Base-by-base conservation (phyloP, 2,329 filamentous ascomycete genomes). In the Colletotrichum sp. region DNA sequence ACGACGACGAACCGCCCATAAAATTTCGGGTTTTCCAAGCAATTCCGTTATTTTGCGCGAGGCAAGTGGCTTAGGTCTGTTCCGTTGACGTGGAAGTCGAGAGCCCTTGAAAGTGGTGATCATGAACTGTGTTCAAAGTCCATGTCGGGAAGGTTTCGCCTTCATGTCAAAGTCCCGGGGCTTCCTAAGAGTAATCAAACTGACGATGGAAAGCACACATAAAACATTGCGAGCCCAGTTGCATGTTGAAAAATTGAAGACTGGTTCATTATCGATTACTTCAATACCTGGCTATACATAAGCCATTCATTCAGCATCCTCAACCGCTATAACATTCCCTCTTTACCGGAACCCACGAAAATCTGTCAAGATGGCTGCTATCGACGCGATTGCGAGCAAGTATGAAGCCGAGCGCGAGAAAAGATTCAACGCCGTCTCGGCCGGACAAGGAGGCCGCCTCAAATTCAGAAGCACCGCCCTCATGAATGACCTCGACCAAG, bases 21-120 rank as follows among this genome's bases (percentile, higher is more conserved):
- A 24, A 26, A 58, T 0, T 0, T 26, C 12, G 58, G 58, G 13
- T 0, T 61, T 61, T 32, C 24, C 24, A 32, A 3, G 15, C 0
- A 21, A 21, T 26, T 18, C 32, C 60, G 32, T 10, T 4, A 15
- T 0, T 21, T 18, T 36, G 30, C 12, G 60, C 30, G 30, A 36
- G 9, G 21, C 0, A 36, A 26, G 13, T 15, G 32, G 34, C 60
- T 64, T 1, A 12, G 32, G 21, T 24, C 18, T 26, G n/a, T 30
- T 34, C 15, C n/a, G 21, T 64, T 21, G 15, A 36, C 32, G 32
- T 64, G n/a, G 32, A 36, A 52, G 10, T 52, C 43, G 43, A 21
- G 10, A 21, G n/a, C 6, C n/a, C 10, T 52, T 21, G 43, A 21
- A 5, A 7, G n/a, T 13, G 43, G 16, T 8, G 32, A 36, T 8